These are phyloP conservation scores for Lathyrus aphaca DNA, from an alignment of 306 rosid genomes.

Conservation along the genomic window DNA sequence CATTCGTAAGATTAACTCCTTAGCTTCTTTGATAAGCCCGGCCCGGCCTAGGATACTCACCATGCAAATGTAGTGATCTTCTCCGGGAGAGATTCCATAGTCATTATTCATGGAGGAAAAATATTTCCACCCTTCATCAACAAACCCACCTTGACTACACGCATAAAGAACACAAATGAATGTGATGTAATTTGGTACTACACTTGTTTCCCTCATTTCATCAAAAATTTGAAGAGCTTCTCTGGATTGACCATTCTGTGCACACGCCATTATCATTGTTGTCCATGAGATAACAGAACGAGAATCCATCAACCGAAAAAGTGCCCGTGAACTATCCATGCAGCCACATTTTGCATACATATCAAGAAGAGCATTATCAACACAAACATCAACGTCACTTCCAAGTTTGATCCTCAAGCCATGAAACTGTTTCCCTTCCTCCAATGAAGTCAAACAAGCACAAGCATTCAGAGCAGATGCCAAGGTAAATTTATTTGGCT, in stretches of 20 bases:
- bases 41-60: slow-evolving; percentile 72
- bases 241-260: slow-evolving; percentile 63
- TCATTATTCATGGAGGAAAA: slow-evolving; percentile 61
- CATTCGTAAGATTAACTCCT: slow-evolving; percentile 62
- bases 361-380: slow-evolving; percentile 79
- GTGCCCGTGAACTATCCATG: slow-evolving; percentile 52
- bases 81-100: slow-evolving; percentile 61
- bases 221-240: slow-evolving; percentile 70
- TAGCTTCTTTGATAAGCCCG: slow-evolving; percentile 68
- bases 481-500: slow-evolving; percentile 70
- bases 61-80: slow-evolving; percentile 80
- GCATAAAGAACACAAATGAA: slow-evolving; percentile 77
- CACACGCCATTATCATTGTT: slow-evolving; percentile 79
- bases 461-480: slow-evolving; percentile 75
- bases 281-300: slow-evolving; percentile 76
- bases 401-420: slow-evolving; percentile 72
- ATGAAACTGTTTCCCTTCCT: slow-evolving; percentile 76
- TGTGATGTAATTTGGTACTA: slow-evolving; percentile 68
- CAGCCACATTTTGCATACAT: slow-evolving; percentile 89
- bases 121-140: slow-evolving; percentile 64
- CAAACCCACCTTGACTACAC: slow-evolving; percentile 74
- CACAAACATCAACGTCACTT: slow-evolving; percentile 63
- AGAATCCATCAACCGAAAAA: slow-evolving; percentile 56
- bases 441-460: slow-evolving; percentile 62
- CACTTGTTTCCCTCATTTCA: slow-evolving; percentile 54